These are phyloP conservation scores for Cymbopogon citratus DNA, from an alignment of 176 grass and related monocot species.

Conservation along the genomic window DNA sequence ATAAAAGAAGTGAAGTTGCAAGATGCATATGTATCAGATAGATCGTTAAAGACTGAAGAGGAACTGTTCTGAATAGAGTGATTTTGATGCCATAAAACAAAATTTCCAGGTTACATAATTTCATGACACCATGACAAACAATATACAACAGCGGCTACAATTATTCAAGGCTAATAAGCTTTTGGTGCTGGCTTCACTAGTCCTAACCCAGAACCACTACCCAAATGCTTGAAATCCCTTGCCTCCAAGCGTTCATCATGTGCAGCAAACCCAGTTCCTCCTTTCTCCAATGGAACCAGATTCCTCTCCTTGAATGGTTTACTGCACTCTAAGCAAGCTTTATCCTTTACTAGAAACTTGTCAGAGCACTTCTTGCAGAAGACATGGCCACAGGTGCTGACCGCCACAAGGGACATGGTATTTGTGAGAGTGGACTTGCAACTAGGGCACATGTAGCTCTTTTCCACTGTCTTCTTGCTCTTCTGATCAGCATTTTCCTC, in stretches of 20 bases:
- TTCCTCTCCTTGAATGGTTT: slow-evolving; percentile 83
- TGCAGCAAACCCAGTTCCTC: slow-evolving; percentile 82
- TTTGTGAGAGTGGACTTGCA: slow-evolving; percentile 94
- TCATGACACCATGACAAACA: slow-evolving; percentile 2
- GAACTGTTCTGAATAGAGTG: neutral
- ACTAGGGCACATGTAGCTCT: slow-evolving; percentile 88
- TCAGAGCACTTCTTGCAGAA: slow-evolving; percentile 96
- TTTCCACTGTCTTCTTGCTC: slow-evolving; percentile 54
- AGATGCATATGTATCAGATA: neutral
- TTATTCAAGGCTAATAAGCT: slow-evolving; percentile 19
- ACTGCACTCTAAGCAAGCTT: slow-evolving; percentile 68
- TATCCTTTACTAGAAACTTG: slow-evolving; percentile 79
- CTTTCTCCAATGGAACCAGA: slow-evolving; percentile 81
- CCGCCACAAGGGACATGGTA: slow-evolving; percentile 55
- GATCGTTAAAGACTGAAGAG: neutral
- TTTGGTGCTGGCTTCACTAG: slow-evolving; percentile 76
- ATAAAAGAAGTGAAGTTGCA: neutral
- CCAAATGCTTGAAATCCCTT: slow-evolving; percentile 85
- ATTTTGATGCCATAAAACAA: slow-evolving; percentile 22
- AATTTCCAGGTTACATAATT: slow-evolving; percentile 31
- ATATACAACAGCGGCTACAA: slow-evolving; percentile 29
- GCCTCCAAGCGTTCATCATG: slow-evolving; percentile 72
- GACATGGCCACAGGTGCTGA: slow-evolving; percentile 90
- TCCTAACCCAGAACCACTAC: slow-evolving; percentile 87
- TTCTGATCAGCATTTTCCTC: slow-evolving; percentile 55